phyloP scores from a whole-genome alignment of 2,329 filamentous ascomycete genomes.

The Ophiognomonia clavigignenti-juglandacearum region DNA sequence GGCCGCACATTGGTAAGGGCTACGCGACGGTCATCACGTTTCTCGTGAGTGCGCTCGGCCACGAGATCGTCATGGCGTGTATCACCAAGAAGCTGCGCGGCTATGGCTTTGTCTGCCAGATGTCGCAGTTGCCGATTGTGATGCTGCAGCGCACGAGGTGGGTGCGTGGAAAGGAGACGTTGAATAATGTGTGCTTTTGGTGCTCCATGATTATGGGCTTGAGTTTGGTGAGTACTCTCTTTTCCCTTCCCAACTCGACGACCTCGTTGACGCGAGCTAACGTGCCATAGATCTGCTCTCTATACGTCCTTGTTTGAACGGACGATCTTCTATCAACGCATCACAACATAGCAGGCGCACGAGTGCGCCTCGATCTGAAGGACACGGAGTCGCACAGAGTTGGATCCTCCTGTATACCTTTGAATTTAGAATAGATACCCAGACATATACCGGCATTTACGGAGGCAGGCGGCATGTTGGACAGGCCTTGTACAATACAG shows the following conservation, averaged over 20 bases:
- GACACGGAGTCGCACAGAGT: neutral
- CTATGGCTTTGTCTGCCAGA: slow-evolving; percentile 91
- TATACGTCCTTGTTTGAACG: slow-evolving; percentile 43
- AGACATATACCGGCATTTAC: neutral
- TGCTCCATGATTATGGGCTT: slow-evolving; percentile 84
- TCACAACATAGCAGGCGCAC: neutral
- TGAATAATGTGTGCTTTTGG: slow-evolving; percentile 92
- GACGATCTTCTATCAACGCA: neutral
- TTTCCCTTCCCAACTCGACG: neutral
- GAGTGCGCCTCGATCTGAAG: no score
- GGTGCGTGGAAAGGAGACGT: slow-evolving; percentile 67
- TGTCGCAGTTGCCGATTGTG: slow-evolving; percentile 95
- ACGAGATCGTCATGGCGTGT: slow-evolving; percentile 95
- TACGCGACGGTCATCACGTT: slow-evolving; percentile 88
- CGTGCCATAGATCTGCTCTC: slow-evolving; percentile 43
- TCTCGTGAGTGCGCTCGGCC: slow-evolving; percentile 79
- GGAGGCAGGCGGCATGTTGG: neutral
- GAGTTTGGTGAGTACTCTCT: slow-evolving; percentile 58
- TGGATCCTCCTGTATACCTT: neutral
- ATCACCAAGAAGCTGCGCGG: slow-evolving; percentile 96
- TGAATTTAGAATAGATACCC: neutral
- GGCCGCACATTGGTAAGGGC: slow-evolving; percentile 68
- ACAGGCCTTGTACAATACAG: neutral
- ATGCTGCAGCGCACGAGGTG: slow-evolving; percentile 77
- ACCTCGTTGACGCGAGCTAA: neutral